phyloP scores from a whole-genome alignment of 352 stramenopile species.

The Pythium periplocum region DNA sequence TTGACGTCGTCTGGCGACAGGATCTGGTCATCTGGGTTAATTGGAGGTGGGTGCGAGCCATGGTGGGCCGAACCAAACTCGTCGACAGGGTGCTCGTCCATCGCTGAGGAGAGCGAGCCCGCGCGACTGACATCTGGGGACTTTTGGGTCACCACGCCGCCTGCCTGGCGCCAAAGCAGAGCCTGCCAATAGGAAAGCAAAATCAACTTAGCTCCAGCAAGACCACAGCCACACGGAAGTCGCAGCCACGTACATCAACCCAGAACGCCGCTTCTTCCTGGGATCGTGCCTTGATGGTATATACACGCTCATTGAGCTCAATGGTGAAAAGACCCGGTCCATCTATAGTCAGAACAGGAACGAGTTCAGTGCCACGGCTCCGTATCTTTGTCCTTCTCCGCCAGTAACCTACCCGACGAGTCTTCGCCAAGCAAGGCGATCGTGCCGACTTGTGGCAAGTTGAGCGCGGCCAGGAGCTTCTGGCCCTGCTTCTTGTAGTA shows the following conservation, averaged over 20 bases:
- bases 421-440: conserved; percentile 74
- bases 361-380: background rate
- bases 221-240: background rate
- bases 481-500: conserved; percentile 98
- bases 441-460: conserved; percentile 89
- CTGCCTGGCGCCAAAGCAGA: conserved; percentile 78
- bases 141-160: conserved; percentile 75
- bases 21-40: conserved; percentile 7
- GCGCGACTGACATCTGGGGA: conserved; percentile 45
- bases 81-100: conserved; percentile 12
- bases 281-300: conserved; percentile 86
- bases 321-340: conserved; percentile 86
- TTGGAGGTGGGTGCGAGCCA: too few species aligned
- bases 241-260: conserved; percentile 54
- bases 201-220: background rate
- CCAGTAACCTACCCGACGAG: conserved; percentile 31
- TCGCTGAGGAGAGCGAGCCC: conserved; percentile 26
- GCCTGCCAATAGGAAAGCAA: conserved; percentile 22
- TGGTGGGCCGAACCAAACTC: too few species aligned
- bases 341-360: conserved; percentile 28
- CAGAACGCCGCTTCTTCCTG: conserved; percentile 84
- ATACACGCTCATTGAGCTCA: conserved; percentile 86
- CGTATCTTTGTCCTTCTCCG: too few species aligned
- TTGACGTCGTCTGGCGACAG: conserved; percentile 32
- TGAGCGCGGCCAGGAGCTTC: conserved; percentile 92